Evolutionary conservation across 2,329 filamentous ascomycete species (phyloP), one percentile per base, ranked within the genome.

Genomic region (Rhinocladiella similis): DNA sequence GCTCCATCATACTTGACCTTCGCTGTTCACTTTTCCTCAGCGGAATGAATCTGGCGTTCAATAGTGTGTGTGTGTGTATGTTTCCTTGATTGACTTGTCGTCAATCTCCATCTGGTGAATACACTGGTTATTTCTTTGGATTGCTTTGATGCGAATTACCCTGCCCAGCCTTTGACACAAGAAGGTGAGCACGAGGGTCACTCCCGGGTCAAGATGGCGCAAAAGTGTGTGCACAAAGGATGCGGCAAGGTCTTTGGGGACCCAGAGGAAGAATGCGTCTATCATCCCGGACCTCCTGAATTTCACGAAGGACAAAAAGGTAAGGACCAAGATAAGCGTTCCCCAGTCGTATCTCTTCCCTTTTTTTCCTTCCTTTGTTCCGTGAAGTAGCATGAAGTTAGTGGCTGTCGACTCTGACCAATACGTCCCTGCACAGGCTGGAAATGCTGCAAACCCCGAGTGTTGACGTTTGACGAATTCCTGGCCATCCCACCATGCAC

Each of bases 261-360:
- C 72, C 76, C 86, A 9, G 84, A 90, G 41, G 93, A 96, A 73
- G 82, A 86, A 65, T 99, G 94, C 77, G 77, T 84, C 66, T 97
- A 97, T 77, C 94, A 99, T 76, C 91, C 93, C 42, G 92, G 92
- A 54, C 90, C 92, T 63, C 94, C 94, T 45, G 82, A 94, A 71
- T 99, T 99, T 74, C 94, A 97, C 73, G 94, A 99, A 77, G 94
- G 94, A 60, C 93, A 97, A 77, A 97, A 99, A 86, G 94, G 93
- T 96, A 79, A 71, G 76, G 9, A 33, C 27, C 2, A n/a, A 33
- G 29, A 33, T 12, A 33, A 33, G 29, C 29, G 2, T 33, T 33
- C 29, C 29, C 29, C 3, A 33, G 5, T 12, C 10, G 29, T 9
- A 4, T 33, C 29, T 33, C 10, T 33, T 12, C 10, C 20, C 13